Conservation (phyloP, 345 rosid genomes). For the Chamaenerion angustifolium region DNA sequence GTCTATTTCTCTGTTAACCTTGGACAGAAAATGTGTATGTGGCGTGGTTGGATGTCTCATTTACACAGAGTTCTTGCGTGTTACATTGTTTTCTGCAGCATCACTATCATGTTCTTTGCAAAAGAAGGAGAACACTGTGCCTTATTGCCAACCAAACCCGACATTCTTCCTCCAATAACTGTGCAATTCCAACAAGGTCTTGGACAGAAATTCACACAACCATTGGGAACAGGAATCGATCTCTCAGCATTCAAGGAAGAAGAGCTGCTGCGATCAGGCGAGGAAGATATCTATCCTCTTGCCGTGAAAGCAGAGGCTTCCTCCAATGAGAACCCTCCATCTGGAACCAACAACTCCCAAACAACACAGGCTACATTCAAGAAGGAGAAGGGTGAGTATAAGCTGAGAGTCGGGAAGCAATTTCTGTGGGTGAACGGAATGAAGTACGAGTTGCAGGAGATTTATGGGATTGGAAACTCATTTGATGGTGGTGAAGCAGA, state of each 20-base stretch:
- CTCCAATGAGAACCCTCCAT: slow-evolving; percentile 18
- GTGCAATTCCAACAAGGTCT: slow-evolving; percentile 62
- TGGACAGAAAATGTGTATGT: no score
- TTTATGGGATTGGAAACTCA: slow-evolving; percentile 81
- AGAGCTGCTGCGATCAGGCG: slow-evolving; percentile 31
- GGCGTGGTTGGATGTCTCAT: no score
- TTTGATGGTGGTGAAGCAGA: slow-evolving; percentile 56
- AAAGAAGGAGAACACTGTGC: slow-evolving; percentile 61
- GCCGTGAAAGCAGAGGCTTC: slow-evolving; percentile 68
- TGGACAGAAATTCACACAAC: slow-evolving; percentile 69
- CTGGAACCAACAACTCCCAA: slow-evolving; percentile 46
- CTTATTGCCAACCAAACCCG: slow-evolving; percentile 47
- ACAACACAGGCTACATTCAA: slow-evolving; percentile 60
- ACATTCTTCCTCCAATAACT: slow-evolving; percentile 38
- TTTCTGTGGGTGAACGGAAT: slow-evolving; percentile 59
- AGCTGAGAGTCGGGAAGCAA: slow-evolving; percentile 57
- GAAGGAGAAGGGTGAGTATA: slow-evolving; percentile 61
- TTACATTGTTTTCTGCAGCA: slow-evolving; percentile 21
- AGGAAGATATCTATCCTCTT: slow-evolving; percentile 48
- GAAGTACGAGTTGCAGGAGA: slow-evolving; percentile 90
- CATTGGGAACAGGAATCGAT: slow-evolving; percentile 66
- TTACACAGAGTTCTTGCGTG: no score
- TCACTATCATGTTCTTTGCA: slow-evolving; percentile 63
- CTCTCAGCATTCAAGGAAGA: slow-evolving; percentile 48
- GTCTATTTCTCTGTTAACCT: no score